A percentile compares a stretch with the other conserved stretches of the same genome.
These are phyloP conservation scores for Penicillium parvum DNA, from an alignment of 495 filamentous ascomycete species.

Conservation along the genomic window DNA sequence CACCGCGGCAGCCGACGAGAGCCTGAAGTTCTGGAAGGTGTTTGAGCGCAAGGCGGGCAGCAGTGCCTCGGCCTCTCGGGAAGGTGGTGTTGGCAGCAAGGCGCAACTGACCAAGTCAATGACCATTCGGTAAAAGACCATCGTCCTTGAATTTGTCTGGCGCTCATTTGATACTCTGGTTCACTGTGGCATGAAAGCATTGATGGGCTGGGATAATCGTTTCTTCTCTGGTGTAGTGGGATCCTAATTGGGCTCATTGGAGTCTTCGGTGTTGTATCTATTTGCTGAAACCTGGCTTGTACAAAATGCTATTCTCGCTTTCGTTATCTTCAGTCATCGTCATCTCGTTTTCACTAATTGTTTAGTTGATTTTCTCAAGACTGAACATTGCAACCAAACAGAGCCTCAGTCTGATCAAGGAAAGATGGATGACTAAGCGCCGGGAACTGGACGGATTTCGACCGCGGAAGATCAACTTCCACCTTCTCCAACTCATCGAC, in stretches of 20 bases:
- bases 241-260: slow-evolving; percentile 10
- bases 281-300: slow-evolving; percentile 10
- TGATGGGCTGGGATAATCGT: slow-evolving; percentile 23
- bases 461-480: slow-evolving; percentile 38
- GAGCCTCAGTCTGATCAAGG: no score
- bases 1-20: slow-evolving; percentile 93
- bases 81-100: slow-evolving; percentile 56
- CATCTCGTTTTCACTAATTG: no score
- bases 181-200: slow-evolving; percentile 23
- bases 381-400: no score
- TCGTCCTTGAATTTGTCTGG: slow-evolving; percentile 14
- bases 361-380: no score
- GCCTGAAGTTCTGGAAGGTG: slow-evolving; percentile 99
- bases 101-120: slow-evolving; percentile 86
- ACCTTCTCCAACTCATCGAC: slow-evolving; percentile 39
- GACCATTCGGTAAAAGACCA: slow-evolving; percentile 80
- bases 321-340: no score
- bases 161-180: slow-evolving; percentile 17
- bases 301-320: slow-evolving; percentile 13
- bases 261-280: slow-evolving; percentile 10
- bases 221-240: slow-evolving; percentile 13
- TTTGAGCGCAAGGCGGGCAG: slow-evolving; percentile 94
- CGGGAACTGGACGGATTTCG: slow-evolving; percentile 37
- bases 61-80: slow-evolving; percentile 49
- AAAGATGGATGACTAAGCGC: slow-evolving; percentile 43